A percentile compares a stretch with the other conserved stretches of the same genome.
These are phyloP conservation scores for Candida wancherniae DNA, from an alignment of 805 yeast species.

Conservation along the genomic window DNA sequence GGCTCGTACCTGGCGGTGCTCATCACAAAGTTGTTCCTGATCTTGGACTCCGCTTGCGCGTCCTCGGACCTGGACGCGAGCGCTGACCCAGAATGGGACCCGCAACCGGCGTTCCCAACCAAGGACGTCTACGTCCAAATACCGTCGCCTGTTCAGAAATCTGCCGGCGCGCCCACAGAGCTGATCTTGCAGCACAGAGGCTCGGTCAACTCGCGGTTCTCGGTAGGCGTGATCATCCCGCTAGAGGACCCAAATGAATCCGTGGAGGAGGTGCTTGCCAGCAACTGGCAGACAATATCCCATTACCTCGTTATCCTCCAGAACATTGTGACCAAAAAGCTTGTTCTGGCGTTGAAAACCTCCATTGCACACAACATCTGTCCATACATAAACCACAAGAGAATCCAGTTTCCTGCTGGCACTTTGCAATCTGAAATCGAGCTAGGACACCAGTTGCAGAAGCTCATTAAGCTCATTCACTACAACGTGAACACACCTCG, in stretches of 20 bases:
- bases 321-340: slow-evolving; percentile 33
- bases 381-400: slow-evolving; percentile 27
- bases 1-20: slow-evolving; percentile 34
- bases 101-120: slow-evolving; percentile 36
- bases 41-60: slow-evolving; percentile 20
- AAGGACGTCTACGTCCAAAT: slow-evolving; percentile 17
- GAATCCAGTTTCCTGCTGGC: slow-evolving; percentile 34
- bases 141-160: not conserved
- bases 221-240: slow-evolving; percentile 48
- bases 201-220: slow-evolving; percentile 33
- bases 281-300: slow-evolving; percentile 47
- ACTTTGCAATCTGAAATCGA: slow-evolving; percentile 43
- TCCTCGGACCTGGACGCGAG: slow-evolving; percentile 3
- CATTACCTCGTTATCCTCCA: slow-evolving; percentile 38
- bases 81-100: slow-evolving; percentile 34
- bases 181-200: slow-evolving; percentile 2
- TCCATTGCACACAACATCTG: slow-evolving; percentile 13
- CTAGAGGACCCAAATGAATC: slow-evolving; percentile 27
- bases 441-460: slow-evolving; percentile 31
- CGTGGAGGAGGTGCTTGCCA: slow-evolving; percentile 39
- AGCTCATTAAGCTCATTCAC: slow-evolving; percentile 34
- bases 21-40: slow-evolving; percentile 43
- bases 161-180: slow-evolving; percentile 1
- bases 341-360: slow-evolving; percentile 23
- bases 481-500: slow-evolving; percentile 44